Conservation (phyloP, 1,284 basidiomycete species). For the Kwoniella shivajii region DNA sequence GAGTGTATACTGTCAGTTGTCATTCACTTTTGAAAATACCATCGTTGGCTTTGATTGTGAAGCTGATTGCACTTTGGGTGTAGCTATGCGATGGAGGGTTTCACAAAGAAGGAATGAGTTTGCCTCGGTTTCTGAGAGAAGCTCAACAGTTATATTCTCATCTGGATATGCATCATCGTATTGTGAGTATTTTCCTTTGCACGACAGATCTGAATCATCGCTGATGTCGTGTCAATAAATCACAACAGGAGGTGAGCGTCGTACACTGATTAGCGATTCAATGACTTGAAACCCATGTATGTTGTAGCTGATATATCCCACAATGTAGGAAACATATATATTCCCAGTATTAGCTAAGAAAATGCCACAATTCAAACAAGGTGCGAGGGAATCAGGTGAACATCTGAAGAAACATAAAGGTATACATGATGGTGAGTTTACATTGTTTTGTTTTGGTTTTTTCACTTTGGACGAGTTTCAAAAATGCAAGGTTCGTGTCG, state of each 20-base stretch:
- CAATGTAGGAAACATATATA: conserved; percentile 56
- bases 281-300: too few species aligned
- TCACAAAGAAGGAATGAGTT: conserved; percentile 56
- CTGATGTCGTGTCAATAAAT: too few species aligned
- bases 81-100: conserved; percentile 62
- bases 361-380: conserved; percentile 63
- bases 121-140: conserved; percentile 58
- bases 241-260: conserved; percentile 10
- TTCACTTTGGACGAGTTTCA: not conserved
- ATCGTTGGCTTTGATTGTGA: not conserved
- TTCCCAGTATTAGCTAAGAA: conserved; percentile 67
- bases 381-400: conserved; percentile 55
- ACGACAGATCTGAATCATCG: not conserved
- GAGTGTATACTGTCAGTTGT: conserved; percentile 42
- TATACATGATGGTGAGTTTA: conserved; percentile 65
- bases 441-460: not conserved
- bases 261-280: not conserved
- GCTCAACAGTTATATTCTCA: conserved; percentile 58
- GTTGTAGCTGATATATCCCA: not conserved
- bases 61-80: not conserved
- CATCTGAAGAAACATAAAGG: conserved; percentile 65
- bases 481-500: not conserved
- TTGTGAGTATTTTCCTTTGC: conserved; percentile 56
- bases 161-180: conserved; percentile 68
- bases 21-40: not conserved